Evolutionary conservation across 768 basidiomycete species (phyloP).

Genomic region (Pleurotus ostreatus): DNA sequence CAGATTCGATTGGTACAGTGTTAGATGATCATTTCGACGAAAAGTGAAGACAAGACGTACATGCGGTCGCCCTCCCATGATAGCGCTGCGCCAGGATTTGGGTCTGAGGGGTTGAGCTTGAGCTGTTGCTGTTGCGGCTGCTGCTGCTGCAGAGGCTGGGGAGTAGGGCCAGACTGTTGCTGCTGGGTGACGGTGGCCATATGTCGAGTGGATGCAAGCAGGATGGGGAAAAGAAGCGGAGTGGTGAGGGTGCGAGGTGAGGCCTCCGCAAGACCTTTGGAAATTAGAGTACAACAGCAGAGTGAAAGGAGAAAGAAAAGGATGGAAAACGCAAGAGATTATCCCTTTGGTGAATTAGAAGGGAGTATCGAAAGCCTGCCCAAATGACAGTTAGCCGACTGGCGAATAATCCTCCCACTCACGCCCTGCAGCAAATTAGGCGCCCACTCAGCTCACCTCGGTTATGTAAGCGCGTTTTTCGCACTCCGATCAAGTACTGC

Average conservation of each 20-base stretch:
- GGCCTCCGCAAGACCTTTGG: constrained; percentile 1
- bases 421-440: not conserved
- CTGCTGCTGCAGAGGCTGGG: constrained; percentile 14
- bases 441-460: not conserved
- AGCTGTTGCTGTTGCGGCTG: constrained; percentile 17
- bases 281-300: constrained; percentile 13
- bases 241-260: not conserved
- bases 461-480: not conserved
- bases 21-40: constrained; percentile 6
- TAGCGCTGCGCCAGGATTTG: constrained; percentile 23
- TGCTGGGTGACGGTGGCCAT: constrained; percentile 27
- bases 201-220: constrained; percentile 5
- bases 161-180: constrained; percentile 8
- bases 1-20: constrained; percentile 4
- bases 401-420: not conserved
- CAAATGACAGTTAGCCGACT: not conserved
- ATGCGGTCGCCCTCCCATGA: constrained; percentile 88
- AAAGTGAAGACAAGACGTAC: constrained; percentile 36
- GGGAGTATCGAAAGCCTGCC: not conserved
- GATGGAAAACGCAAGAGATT: not conserved
- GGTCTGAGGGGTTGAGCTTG: constrained; percentile 17
- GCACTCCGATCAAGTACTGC: not conserved
- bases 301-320: not conserved
- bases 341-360: not conserved
- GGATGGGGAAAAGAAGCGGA: not conserved